A percentile compares a stretch with the other conserved stretches of the same genome.
Conservation (phyloP, 2,329 filamentous ascomycete species). For the Alternaria incomplexa region DNA sequence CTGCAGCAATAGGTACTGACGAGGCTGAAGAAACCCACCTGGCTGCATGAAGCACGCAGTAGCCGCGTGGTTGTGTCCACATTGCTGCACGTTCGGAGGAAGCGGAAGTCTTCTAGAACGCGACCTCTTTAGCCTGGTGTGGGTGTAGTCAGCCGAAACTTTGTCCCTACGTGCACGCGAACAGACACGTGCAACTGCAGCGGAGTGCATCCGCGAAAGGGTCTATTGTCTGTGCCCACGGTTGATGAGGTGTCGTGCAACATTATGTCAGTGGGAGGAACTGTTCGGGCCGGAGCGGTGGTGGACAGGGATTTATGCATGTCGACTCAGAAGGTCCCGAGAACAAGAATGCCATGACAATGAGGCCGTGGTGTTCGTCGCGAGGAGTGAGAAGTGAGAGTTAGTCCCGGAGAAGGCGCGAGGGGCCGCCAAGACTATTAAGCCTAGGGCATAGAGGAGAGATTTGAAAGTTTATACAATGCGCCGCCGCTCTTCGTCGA, state of each 20-base stretch:
- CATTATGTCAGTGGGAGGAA: not conserved
- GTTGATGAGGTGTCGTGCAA: conserved; percentile 13
- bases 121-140: conserved; percentile 6
- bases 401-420: conserved; percentile 9
- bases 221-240: conserved; percentile 1
- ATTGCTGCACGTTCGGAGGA: conserved; percentile 7
- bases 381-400: not conserved
- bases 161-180: not conserved
- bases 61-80: conserved; percentile 5
- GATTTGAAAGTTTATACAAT: not conserved
- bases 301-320: not conserved
- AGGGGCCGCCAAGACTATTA: not conserved
- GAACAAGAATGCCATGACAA: not conserved
- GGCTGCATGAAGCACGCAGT: conserved; percentile 5
- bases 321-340: not conserved
- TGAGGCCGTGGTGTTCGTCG: not conserved
- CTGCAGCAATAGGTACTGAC: not conserved
- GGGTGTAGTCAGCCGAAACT: conserved; percentile 5
- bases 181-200: not conserved
- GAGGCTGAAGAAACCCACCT: conserved; percentile 7
- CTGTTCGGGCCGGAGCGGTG: conserved; percentile 2
- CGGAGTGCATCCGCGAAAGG: not conserved
- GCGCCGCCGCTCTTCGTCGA: not conserved
- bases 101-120: conserved; percentile 22
- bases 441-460: not conserved